Evolutionary conservation across 2,329 filamentous ascomycete species (phyloP), one percentile per base, ranked within the genome.

Genomic region (Xylariaceae sp.): DNA sequence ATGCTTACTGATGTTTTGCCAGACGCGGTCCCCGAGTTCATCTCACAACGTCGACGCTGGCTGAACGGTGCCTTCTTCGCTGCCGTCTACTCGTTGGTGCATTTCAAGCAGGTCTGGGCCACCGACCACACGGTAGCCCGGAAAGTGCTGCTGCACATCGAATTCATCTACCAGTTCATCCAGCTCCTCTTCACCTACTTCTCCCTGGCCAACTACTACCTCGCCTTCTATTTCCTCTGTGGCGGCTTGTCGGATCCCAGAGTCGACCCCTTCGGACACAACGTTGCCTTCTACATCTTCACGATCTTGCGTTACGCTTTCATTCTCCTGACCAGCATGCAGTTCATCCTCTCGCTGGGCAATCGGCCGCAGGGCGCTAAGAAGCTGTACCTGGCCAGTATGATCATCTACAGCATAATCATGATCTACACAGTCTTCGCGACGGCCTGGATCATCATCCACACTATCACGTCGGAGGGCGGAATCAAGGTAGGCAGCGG

Each of bases 41-140:
- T 99, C 67, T 97, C 91, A 0, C 94, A 99, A 68, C 87, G 94
- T 67, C 85, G 94, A 68, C 84, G 94, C 72, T 99, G 94, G 94
- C 85, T 99, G 59, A 99, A 99, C 70, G 94, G 94, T 68, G 94
- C 94, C 62, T 99, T 99, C 77, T 99, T 99, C 70, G 95, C 94
- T 0, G 94, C 94, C 43, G 91, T 97, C 50, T 99, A 97, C 77
- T 97, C 92, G 1, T 83, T 97, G 2, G 88, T 96, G 42, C 94
- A 99, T 73, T 96, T 92, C 72, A 86, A 82, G 64, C 95, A 99
- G 72, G 86, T 99, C 67, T 95, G 92, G 88, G 73, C 75, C 29
- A 99, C 94, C 0, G 94, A 97, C 70, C 94, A 99, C 72, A 94
- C 90, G 0, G 67, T 97, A 27, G 80, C 85, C 39, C 88, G 94